Conservation (phyloP, 352 stramenopile genomes). For the Achlya hypogyna region DNA sequence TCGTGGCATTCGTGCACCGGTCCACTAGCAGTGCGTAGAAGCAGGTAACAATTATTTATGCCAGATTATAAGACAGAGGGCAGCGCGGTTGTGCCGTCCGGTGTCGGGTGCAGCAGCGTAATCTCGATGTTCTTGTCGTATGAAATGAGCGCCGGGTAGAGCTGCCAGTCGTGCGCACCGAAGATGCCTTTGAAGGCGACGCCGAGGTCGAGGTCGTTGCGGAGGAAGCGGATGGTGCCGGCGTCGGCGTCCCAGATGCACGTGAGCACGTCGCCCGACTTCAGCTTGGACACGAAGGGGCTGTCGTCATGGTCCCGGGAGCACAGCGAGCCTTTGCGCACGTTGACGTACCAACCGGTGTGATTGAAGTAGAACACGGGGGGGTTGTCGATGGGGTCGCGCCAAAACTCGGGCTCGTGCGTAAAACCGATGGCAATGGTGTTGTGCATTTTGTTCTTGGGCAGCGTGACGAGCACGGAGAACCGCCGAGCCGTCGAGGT, state of each 20-base stretch:
- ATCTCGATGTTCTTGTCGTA: slow-evolving; percentile 9
- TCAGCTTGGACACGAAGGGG: not conserved
- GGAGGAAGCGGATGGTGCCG: not conserved
- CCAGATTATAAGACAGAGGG: not conserved
- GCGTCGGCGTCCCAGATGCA: not conserved
- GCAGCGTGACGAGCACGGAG: not conserved
- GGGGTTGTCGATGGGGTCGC: not conserved
- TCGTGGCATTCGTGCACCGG: not conserved
- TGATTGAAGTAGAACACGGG: slow-evolving; percentile 12
- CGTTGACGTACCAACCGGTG: slow-evolving; percentile 16
- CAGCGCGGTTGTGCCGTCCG: not conserved
- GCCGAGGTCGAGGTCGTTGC: not conserved
- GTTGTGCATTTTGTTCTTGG: slow-evolving; percentile 13
- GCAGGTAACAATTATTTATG: not conserved
- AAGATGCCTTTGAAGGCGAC: not conserved
- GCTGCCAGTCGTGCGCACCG: not conserved
- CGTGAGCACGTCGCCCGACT: slow-evolving; percentile 9
- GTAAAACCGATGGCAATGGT: slow-evolving; percentile 15
- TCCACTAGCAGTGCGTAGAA: not conserved
- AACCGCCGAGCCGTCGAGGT: not conserved
- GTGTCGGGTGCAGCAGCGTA: not conserved
- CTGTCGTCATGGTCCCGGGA: slow-evolving; percentile 12
- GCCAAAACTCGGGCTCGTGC: slow-evolving; percentile 10
- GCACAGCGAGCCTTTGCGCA: slow-evolving; percentile 6
- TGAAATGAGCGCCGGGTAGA: slow-evolving; percentile 11